phyloP scores from a whole-genome alignment of 768 basidiomycete species.

The Paxillus involutus region DNA sequence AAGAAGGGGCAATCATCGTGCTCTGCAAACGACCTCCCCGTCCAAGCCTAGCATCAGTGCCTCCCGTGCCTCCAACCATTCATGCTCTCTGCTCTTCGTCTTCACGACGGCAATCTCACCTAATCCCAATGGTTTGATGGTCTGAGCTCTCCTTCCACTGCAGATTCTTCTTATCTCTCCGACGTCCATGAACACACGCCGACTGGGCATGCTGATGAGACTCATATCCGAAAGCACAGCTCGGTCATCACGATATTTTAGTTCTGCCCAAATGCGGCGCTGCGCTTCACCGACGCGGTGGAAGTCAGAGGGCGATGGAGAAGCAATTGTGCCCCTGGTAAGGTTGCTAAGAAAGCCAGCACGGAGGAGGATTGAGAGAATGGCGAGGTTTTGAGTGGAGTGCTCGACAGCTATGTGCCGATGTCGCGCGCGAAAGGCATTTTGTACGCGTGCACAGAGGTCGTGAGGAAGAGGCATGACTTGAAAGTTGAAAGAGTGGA shows the following conservation, averaged over 20 bases:
- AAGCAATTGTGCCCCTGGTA: constrained; percentile 71
- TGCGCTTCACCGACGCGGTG: constrained; percentile 56
- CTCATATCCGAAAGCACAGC: constrained; percentile 81
- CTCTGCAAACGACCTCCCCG: constrained; percentile 89
- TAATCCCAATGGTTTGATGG: constrained; percentile 80
- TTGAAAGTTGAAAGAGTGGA: too few relatives aligned
- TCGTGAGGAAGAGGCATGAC: too few relatives aligned
- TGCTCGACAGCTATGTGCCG: constrained; percentile 75
- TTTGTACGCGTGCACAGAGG: too few relatives aligned
- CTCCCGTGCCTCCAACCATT: constrained; percentile 93
- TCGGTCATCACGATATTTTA: constrained; percentile 90
- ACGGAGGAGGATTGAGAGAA: constrained; percentile 89
- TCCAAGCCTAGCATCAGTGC: constrained; percentile 73
- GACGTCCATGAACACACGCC: constrained; percentile 71
- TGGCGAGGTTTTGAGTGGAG: constrained; percentile 86
- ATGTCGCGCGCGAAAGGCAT: constrained; percentile 66
- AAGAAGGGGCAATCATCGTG: constrained; percentile 38
- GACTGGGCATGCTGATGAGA: constrained; percentile 82
- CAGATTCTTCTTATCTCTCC: constrained; percentile 77
- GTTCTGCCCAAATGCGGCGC: constrained; percentile 86
- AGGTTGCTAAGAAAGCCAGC: constrained; percentile 84
- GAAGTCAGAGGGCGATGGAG: constrained; percentile 68
- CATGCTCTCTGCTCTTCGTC: constrained; percentile 67
- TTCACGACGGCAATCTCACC: constrained; percentile 90
- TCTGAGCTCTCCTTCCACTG: constrained; percentile 78